Evolutionary conservation across 2,329 filamentous ascomycete genomes (phyloP).

Genomic region (Trichoderma semiorbis): DNA sequence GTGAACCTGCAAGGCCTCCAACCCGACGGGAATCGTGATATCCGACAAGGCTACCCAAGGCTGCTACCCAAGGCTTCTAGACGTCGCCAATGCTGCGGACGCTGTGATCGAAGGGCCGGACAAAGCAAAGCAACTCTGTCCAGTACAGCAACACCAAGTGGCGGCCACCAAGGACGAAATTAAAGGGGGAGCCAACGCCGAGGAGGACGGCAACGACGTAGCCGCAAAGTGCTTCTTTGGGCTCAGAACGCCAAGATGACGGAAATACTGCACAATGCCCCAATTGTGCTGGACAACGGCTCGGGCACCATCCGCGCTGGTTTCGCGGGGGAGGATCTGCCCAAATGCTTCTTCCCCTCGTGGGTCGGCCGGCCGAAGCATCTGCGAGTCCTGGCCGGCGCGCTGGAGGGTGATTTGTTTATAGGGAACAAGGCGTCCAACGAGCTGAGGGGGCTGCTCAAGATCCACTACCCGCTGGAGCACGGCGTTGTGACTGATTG

Average conservation of each 20-base stretch:
- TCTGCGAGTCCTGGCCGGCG: constrained; percentile 89
- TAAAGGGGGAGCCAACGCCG: background rate
- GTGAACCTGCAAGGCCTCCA: constrained; percentile 2
- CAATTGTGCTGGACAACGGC: constrained; percentile 98
- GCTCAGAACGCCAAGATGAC: constrained; percentile 41
- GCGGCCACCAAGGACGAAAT: background rate
- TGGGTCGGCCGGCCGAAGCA: constrained; percentile 97
- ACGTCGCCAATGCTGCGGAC: constrained; percentile 16
- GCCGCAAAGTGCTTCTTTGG: background rate
- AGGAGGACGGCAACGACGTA: constrained; percentile 2
- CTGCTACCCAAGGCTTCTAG: background rate
- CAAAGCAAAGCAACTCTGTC: background rate
- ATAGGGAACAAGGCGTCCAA: constrained; percentile 86
- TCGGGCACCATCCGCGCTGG: constrained; percentile 96
- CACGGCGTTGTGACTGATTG: constrained; percentile 98
- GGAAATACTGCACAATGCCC: constrained; percentile 83
- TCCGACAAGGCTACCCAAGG: background rate
- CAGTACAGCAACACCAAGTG: background rate
- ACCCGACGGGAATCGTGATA: background rate
- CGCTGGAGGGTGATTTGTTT: constrained; percentile 93
- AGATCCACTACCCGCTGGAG: constrained; percentile 93
- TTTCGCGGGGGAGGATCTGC: constrained; percentile 92
- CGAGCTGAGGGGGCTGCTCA: constrained; percentile 85
- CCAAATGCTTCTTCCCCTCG: constrained; percentile 96
- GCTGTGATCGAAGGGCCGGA: constrained; percentile 9